A percentile compares a stretch with the other conserved stretches of the same genome.
Conservation (phyloP, 306 rosid genomes). For the Cucurbita ficifolia region DNA sequence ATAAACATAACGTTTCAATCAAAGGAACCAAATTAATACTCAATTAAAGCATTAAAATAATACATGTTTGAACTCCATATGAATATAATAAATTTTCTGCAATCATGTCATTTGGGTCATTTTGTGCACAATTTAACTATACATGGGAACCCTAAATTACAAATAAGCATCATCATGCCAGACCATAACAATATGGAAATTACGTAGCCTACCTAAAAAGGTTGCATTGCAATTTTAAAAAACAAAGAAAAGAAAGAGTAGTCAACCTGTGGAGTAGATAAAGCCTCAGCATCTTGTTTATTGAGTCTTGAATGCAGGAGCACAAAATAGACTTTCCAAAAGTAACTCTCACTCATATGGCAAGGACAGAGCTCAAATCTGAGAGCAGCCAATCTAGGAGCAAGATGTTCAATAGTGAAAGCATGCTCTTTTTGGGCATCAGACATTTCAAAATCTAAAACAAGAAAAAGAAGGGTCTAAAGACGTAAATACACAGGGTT, state of each 20-base stretch:
- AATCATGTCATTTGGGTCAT: not conserved
- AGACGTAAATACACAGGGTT: not conserved
- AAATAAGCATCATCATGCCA: not conserved
- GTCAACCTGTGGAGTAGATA: conserved; percentile 71
- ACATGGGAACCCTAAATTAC: not conserved
- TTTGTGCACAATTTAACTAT: not conserved
- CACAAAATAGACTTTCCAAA: conserved; percentile 95
- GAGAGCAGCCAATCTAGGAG: conserved; percentile 88
- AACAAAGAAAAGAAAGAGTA: conserved; percentile 3
- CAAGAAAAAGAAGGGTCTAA: conserved; percentile 7
- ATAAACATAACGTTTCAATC: not conserved
- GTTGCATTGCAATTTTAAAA: not conserved
- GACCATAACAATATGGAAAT: not conserved
- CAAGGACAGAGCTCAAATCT: conserved; percentile 89
- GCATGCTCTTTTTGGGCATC: conserved; percentile 68
- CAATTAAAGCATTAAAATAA: not conserved
- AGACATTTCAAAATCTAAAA: conserved; percentile 76
- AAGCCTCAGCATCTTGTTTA: conserved; percentile 63
- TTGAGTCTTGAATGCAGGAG: conserved; percentile 84
- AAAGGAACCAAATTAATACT: not conserved
- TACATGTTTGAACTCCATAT: not conserved
- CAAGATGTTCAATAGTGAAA: conserved; percentile 47
- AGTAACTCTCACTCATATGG: conserved; percentile 86
- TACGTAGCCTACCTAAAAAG: not conserved
- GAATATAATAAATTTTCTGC: not conserved